These are phyloP conservation scores for Mrakia hoshinonis DNA, from an alignment of 768 basidiomycete genomes.

Conservation along the genomic window DNA sequence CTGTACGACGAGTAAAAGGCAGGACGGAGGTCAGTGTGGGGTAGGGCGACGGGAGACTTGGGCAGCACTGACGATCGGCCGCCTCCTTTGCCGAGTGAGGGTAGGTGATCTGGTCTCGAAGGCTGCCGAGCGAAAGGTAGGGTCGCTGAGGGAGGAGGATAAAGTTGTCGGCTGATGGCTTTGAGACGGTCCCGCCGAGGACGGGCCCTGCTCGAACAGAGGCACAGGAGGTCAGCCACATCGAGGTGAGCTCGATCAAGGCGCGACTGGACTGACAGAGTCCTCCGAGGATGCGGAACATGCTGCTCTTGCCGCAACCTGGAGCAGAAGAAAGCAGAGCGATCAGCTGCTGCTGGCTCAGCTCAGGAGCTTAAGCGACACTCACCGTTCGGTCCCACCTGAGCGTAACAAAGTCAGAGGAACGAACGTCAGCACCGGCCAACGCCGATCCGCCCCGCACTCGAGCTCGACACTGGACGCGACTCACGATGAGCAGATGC, in stretches of 20 bases:
- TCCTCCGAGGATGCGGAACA: slow-evolving; percentile 92
- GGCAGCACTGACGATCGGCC: slow-evolving; percentile 59
- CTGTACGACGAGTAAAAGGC: slow-evolving; percentile 38
- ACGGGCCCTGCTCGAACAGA: slow-evolving; percentile 6
- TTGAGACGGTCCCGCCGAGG: slow-evolving; percentile 64
- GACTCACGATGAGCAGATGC: slow-evolving; percentile 18
- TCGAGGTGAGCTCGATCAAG: neutral
- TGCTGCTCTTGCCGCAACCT: slow-evolving; percentile 80
- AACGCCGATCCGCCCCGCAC: neutral
- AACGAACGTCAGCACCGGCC: neutral
- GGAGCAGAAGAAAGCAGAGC: slow-evolving; percentile 33
- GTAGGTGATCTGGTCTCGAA: slow-evolving; percentile 94
- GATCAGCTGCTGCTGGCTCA: neutral
- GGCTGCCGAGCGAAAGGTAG: slow-evolving; percentile 84
- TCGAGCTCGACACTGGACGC: neutral
- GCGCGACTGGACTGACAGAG: slow-evolving; percentile 41
- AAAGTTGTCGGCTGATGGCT: slow-evolving; percentile 79
- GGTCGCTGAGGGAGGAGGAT: slow-evolving; percentile 93
- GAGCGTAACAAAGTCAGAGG: slow-evolving; percentile 16
- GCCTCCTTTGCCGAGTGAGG: slow-evolving; percentile 76
- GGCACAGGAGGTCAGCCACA: neutral
- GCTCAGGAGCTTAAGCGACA: neutral
- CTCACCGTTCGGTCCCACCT: slow-evolving; percentile 79
- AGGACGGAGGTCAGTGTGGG: neutral
- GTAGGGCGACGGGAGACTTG: neutral